phyloP scores from a whole-genome alignment of 176 grass and related monocot genomes.

The Triticum monococcum region DNA sequence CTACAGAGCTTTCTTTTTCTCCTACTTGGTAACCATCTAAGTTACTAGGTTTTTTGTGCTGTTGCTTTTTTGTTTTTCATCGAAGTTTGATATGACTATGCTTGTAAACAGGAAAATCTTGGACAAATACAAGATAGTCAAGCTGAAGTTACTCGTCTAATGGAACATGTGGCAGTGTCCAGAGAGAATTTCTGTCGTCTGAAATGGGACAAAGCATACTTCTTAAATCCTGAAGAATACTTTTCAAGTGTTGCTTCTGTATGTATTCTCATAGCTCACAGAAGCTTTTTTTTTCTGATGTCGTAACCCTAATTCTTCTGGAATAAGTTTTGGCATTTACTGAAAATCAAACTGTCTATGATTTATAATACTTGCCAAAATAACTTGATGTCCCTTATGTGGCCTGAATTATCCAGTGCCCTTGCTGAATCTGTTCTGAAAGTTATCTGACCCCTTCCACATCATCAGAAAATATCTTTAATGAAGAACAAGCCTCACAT shows the following conservation, averaged over 20 bases:
- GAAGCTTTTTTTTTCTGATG: background rate
- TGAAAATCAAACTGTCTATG: background rate
- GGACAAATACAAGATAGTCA: slow-evolving; percentile 13
- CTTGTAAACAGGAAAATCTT: slow-evolving; percentile 24
- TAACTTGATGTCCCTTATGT: background rate
- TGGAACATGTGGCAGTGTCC: background rate
- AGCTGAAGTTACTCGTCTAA: slow-evolving; percentile 25
- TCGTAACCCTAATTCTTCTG: background rate
- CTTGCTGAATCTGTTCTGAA: background rate
- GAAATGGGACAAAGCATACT: background rate
- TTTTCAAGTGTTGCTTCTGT: background rate
- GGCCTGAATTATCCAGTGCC: background rate
- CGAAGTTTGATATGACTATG: background rate
- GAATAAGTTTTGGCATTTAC: background rate
- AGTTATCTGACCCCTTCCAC: background rate
- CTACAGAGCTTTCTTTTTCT: slow-evolving; percentile 31
- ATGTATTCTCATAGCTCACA: background rate
- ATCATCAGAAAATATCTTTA: background rate
- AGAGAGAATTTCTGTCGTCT: background rate
- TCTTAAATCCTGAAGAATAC: background rate
- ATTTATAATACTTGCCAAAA: background rate
- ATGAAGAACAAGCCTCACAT: background rate
- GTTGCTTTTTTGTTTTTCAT: background rate
- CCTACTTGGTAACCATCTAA: slow-evolving; percentile 24
- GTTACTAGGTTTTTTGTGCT: background rate